Conservation (phyloP, 768 basidiomycete genomes). For the Trichaptum fuscoviolaceum region DNA sequence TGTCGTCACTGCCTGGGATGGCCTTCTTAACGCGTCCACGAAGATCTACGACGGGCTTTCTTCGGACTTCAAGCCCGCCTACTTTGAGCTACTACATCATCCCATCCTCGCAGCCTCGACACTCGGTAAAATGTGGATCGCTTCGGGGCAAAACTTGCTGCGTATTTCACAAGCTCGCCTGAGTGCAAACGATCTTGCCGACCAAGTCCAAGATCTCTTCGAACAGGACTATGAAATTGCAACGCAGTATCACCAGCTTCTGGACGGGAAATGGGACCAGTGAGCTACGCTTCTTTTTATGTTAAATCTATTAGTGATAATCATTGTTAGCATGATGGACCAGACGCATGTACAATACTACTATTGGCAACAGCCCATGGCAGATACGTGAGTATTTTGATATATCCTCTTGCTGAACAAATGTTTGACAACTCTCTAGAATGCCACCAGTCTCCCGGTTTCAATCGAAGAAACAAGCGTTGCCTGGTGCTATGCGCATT, state of each 20-base stretch:
- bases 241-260: constrained; percentile 50
- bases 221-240: constrained; percentile 59
- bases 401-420: background rate
- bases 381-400: constrained; percentile 42
- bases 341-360: constrained; percentile 61
- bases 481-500: constrained; percentile 61
- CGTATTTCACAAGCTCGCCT: constrained; percentile 58
- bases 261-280: constrained; percentile 67
- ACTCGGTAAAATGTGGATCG: constrained; percentile 51
- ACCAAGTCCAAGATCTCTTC: constrained; percentile 50
- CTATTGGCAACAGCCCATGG: constrained; percentile 72
- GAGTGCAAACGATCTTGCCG: constrained; percentile 54
- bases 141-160: constrained; percentile 55
- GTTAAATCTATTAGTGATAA: constrained; percentile 6
- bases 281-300: constrained; percentile 22
- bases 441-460: constrained; percentile 50
- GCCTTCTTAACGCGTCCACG: constrained; percentile 43
- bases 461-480: constrained; percentile 48
- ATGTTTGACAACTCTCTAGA: constrained; percentile 20
- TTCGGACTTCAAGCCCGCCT: constrained; percentile 46
- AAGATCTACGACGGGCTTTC: constrained; percentile 50
- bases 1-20: constrained; percentile 46
- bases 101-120: constrained; percentile 57
- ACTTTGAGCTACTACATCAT: constrained; percentile 69
- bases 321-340: constrained; percentile 55